Percentiles rank a stretch among this genome's conserved stretches.
These are phyloP conservation scores for Phanerochaete carnosa DNA, from an alignment of 768 basidiomycete genomes.

Conservation along the genomic window DNA sequence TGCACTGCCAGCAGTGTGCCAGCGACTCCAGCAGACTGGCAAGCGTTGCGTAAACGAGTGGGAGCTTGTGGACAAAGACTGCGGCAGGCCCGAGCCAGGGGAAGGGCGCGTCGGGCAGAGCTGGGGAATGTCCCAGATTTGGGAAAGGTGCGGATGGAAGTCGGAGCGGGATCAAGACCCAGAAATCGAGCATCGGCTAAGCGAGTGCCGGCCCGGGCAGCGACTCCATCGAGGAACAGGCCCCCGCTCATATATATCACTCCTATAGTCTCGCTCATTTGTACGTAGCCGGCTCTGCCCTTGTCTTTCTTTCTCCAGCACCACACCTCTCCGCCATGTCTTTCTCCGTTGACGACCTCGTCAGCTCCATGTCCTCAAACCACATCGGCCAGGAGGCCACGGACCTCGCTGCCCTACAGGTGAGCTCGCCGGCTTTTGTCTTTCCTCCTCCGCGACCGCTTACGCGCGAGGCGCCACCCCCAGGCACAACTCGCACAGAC, in stretches of 20 bases:
- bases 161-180: slow-evolving; percentile 3
- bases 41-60: not conserved
- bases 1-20: not conserved
- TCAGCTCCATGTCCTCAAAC: slow-evolving; percentile 41
- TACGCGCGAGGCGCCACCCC: not conserved
- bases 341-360: slow-evolving; percentile 48
- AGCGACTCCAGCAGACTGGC: not conserved
- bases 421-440: slow-evolving; percentile 22
- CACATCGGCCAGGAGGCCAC: slow-evolving; percentile 54
- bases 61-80: not conserved
- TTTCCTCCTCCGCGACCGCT: slow-evolving; percentile 17
- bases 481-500: slow-evolving; percentile 47
- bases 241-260: not conserved
- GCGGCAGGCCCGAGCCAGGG: not conserved
- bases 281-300: not conserved
- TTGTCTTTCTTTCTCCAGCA: not conserved
- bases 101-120: not conserved
- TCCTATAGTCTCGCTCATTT: not conserved
- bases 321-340: slow-evolving; percentile 24
- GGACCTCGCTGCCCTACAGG: slow-evolving; percentile 47
- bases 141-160: not conserved
- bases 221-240: not conserved
- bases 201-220: slow-evolving; percentile 9
- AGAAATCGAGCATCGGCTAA: not conserved
- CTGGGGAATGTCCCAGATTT: not conserved